These are phyloP conservation scores for Eucommia ulmoides DNA, from an alignment of 257 asterid genomes.

Conservation along the genomic window DNA sequence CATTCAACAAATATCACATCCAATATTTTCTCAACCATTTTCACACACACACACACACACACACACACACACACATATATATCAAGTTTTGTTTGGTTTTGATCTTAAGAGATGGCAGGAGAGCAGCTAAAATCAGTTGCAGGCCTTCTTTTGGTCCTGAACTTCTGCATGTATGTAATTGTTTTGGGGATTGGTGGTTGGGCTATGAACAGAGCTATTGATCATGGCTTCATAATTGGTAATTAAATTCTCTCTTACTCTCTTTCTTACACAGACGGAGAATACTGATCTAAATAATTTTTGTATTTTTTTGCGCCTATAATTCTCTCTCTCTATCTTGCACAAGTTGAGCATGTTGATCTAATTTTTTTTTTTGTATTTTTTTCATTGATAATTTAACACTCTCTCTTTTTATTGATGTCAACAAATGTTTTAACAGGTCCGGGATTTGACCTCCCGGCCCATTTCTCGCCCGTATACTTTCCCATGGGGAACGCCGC, in stretches of 20 bases:
- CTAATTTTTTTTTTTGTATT: background rate
- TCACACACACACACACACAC: background rate
- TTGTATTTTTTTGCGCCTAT: too few relatives aligned
- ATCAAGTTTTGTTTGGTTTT: too few relatives aligned
- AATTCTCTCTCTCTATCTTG: too few relatives aligned
- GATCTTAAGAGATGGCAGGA: conserved; percentile 67
- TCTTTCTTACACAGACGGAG: too few relatives aligned
- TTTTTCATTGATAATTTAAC: too few relatives aligned
- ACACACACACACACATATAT: background rate
- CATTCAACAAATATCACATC: too few relatives aligned
- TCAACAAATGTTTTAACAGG: too few relatives aligned
- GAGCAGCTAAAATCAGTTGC: conserved; percentile 45
- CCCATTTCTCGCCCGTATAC: conserved; percentile 75
- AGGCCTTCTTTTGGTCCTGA: conserved; percentile 53
- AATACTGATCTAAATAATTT: too few relatives aligned
- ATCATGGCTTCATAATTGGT: conserved; percentile 78
- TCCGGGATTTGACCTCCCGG: conserved; percentile 51
- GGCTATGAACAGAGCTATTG: conserved; percentile 70
- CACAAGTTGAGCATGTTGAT: background rate
- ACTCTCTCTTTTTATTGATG: too few relatives aligned
- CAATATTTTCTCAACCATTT: too few relatives aligned
- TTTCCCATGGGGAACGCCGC: conserved; percentile 94
- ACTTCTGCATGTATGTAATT: conserved; percentile 75
- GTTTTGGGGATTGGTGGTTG: conserved; percentile 71
- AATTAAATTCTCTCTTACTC: background rate